A percentile compares a stretch with the other conserved stretches of the same genome.
Conservation (phyloP, 2,329 filamentous ascomycete species). For the Beauveria varroae region DNA sequence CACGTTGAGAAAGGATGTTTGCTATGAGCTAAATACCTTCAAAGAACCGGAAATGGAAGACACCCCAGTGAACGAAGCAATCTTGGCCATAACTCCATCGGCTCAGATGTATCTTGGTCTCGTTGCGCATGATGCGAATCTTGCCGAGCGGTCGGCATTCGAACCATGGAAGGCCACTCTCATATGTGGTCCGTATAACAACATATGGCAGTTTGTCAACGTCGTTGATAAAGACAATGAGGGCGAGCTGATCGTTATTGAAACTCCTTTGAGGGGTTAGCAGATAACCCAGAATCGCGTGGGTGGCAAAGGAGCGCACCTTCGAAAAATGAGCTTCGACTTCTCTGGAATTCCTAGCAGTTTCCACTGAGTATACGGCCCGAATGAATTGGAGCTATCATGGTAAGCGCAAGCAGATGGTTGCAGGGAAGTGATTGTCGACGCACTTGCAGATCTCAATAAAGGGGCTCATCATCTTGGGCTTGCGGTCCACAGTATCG, state of each 20-base stretch:
- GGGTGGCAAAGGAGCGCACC: conserved; percentile 28
- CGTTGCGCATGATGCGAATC: not conserved
- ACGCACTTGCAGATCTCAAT: conserved; percentile 35
- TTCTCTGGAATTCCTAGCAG: conserved; percentile 37
- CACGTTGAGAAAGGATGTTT: not conserved
- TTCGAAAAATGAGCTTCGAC: conserved; percentile 46
- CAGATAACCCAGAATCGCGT: not conserved
- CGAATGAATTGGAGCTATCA: conserved; percentile 38
- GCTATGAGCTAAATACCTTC: not conserved
- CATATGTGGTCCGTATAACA: conserved; percentile 36
- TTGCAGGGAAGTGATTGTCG: not conserved
- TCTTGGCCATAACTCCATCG: not conserved
- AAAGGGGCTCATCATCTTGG: conserved; percentile 39
- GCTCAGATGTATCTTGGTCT: conserved; percentile 1
- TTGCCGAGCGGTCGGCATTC: conserved; percentile 39
- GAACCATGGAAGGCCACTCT: conserved; percentile 33
- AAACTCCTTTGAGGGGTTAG: conserved; percentile 34
- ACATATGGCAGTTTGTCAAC: conserved; percentile 38
- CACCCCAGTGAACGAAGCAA: not conserved
- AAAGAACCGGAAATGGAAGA: conserved; percentile 3
- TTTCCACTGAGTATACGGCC: conserved; percentile 36
- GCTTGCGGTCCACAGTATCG: conserved; percentile 48
- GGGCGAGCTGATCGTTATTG: conserved; percentile 45
- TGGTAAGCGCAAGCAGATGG: not conserved
- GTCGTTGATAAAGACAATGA: conserved; percentile 44